Evolutionary conservation across 2,329 filamentous ascomycete genomes (phyloP).

Genomic region (Verticillium nubilum): DNA sequence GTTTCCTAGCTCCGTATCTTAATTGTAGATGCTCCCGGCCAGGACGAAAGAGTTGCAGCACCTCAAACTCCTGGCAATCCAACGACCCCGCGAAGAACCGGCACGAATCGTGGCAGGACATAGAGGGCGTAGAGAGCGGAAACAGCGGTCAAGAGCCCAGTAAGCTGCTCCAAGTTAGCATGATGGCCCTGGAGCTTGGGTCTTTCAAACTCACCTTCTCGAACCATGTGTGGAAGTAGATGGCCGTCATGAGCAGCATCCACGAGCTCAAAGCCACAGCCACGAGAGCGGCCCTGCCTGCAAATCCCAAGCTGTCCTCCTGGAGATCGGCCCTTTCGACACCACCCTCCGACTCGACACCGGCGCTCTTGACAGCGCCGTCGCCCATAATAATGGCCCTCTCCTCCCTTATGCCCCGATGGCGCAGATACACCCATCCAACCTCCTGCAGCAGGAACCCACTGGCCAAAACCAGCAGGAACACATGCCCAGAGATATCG

Average conservation of each 20-base stretch:
- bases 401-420: slow-evolving; percentile 47
- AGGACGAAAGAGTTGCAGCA: too few species aligned
- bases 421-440: slow-evolving; percentile 48
- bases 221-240: slow-evolving; percentile 98
- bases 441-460: slow-evolving; percentile 79
- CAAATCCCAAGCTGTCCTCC: slow-evolving; percentile 32
- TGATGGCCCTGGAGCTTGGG: too few species aligned
- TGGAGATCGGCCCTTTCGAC: slow-evolving; percentile 18
- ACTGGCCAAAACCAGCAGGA: slow-evolving; percentile 81
- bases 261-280: slow-evolving; percentile 74
- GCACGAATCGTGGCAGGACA: slow-evolving; percentile 45
- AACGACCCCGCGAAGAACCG: slow-evolving; percentile 36
- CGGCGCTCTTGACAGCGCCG: slow-evolving; percentile 57
- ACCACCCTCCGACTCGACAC: slow-evolving; percentile 33
- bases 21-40: too few species aligned
- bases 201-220: slow-evolving; percentile 69
- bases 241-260: slow-evolving; percentile 98
- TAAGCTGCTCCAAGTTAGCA: slow-evolving; percentile 36
- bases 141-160: slow-evolving; percentile 44
- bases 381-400: slow-evolving; percentile 61
- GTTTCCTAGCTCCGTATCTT: too few species aligned
- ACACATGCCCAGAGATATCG: slow-evolving; percentile 94
- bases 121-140: slow-evolving; percentile 44
- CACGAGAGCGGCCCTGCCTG: slow-evolving; percentile 50
- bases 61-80: slow-evolving; percentile 39